These are phyloP conservation scores for Carallia pectinifolia DNA, from an alignment of 345 rosid species.

Conservation along the genomic window DNA sequence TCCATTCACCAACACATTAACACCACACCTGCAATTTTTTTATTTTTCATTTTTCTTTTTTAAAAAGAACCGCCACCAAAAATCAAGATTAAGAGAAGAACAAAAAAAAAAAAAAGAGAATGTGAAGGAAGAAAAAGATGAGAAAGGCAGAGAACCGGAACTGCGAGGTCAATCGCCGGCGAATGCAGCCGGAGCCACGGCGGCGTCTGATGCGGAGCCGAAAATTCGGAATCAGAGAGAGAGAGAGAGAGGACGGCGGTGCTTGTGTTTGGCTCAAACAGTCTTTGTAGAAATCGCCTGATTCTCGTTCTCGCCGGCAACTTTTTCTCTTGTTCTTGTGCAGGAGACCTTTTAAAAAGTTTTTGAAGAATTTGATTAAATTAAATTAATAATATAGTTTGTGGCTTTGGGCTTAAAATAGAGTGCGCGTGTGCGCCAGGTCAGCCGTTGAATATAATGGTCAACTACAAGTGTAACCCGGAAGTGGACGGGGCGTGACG, in stretches of 20 bases:
- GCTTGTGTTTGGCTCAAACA: too few relatives aligned
- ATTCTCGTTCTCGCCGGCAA: conserved; percentile 31
- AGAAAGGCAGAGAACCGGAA: not conserved
- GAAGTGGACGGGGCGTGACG: too few relatives aligned
- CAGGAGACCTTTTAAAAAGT: too few relatives aligned
- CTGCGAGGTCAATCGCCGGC: not conserved
- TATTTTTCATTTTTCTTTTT: too few relatives aligned
- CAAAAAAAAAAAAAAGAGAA: not conserved
- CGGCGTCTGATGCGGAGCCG: not conserved
- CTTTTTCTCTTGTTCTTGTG: conserved; percentile 3
- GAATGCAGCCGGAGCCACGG: not conserved
- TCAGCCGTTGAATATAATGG: not conserved
- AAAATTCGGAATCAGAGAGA: conserved; percentile 8
- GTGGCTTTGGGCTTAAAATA: too few relatives aligned
- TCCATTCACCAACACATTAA: conserved; percentile 34
- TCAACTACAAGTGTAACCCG: too few relatives aligned
- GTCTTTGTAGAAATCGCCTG: conserved; percentile 8
- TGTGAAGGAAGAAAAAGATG: too few relatives aligned
- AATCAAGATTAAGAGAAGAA: too few relatives aligned
- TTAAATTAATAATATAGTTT: too few relatives aligned
- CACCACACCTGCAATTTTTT: not conserved
- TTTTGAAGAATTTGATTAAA: too few relatives aligned
- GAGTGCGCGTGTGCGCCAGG: not conserved
- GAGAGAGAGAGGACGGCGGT: too few relatives aligned
- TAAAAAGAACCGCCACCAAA: too few relatives aligned